These are phyloP conservation scores for Backusella parvicylindrica DNA, from an alignment of 192 early-diverging fungal genomes.

Conservation along the genomic window DNA sequence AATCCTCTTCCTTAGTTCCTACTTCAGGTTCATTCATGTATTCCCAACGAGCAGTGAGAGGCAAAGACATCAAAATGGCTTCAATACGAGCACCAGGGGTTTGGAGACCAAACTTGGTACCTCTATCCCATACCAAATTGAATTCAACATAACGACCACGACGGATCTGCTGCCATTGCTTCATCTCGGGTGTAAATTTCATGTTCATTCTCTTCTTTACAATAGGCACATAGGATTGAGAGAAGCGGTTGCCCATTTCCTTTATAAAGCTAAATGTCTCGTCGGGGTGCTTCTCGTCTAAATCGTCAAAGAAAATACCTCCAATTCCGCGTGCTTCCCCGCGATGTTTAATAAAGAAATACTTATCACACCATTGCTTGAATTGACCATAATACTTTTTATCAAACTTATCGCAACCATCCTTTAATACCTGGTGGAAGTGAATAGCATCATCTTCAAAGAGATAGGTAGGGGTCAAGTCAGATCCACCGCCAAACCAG, in stretches of 20 bases:
- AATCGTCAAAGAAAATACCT: constrained; percentile 98
- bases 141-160: constrained; percentile 98
- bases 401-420: constrained; percentile 90
- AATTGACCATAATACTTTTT: constrained; percentile 79
- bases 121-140: constrained; percentile 94
- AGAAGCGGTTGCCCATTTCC: constrained; percentile 77
- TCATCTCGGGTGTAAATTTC: constrained; percentile 73
- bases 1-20: constrained; percentile 68
- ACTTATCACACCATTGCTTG: constrained; percentile 97
- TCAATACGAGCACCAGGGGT: constrained; percentile 97
- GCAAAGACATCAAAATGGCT: constrained; percentile 91
- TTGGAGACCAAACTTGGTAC: constrained; percentile 96
- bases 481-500: constrained; percentile 98
- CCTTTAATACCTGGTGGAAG: constrained; percentile 91
- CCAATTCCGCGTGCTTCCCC: constrained; percentile 90
- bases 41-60: constrained; percentile 94
- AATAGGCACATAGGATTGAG: constrained; percentile 86
- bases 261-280: constrained; percentile 83
- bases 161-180: constrained; percentile 92
- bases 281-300: constrained; percentile 69
- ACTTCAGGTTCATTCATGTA: constrained; percentile 73
- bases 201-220: constrained; percentile 75
- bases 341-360: constrained; percentile 88
- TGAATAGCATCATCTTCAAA: constrained; percentile 89
- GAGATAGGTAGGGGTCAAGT: constrained; percentile 90